Evolutionary conservation across 345 rosid species (phyloP), one percentile per base, ranked within the genome.

Genomic region (Ceriops zippeliana): DNA sequence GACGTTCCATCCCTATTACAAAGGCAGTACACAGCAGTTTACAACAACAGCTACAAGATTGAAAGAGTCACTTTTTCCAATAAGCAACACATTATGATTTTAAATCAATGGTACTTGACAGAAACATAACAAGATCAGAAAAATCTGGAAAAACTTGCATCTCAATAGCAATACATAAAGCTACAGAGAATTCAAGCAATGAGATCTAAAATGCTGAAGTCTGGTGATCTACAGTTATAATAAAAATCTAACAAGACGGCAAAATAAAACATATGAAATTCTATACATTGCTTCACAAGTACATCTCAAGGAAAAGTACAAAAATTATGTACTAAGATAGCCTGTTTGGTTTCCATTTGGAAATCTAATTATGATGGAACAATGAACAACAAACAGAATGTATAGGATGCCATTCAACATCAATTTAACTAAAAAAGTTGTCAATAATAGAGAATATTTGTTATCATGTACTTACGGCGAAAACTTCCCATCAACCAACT

Each of bases 401-500:
- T 31, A 63, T 15, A 42, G n/a, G 19, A 66, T 2, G n/a, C 24
- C 47, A 31, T 31, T 65, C 30, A 47, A 37, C 35, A 56, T 37
- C 42, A 28, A 68, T 30, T 27, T 28, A 27, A 2, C 5, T 19
- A 61, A 10, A 9, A 38, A 38, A 2, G 46, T 9, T 38, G 15
- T 6, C 26, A 8, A 6, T 19, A 20, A 5, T 61, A 6, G 15
- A 16, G 8, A 26, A 7, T 38, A 58, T 8, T 1, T 52, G 52
- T 60, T 30, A 16, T 19, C 46, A 19, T 61, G 47, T 54, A 81
- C 99, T 92, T 87, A 92, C 98, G 98, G 87, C 53, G 99, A 96
- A 83, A 96, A 96, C 79, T 92, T 96, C 72, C 99, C 99, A 83
- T 96, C 99, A 21, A 96, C 98, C 90, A 96, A 79, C 82, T 92